These are phyloP conservation scores for Populus alba DNA, from an alignment of 345 rosid genomes.

Conservation along the genomic window DNA sequence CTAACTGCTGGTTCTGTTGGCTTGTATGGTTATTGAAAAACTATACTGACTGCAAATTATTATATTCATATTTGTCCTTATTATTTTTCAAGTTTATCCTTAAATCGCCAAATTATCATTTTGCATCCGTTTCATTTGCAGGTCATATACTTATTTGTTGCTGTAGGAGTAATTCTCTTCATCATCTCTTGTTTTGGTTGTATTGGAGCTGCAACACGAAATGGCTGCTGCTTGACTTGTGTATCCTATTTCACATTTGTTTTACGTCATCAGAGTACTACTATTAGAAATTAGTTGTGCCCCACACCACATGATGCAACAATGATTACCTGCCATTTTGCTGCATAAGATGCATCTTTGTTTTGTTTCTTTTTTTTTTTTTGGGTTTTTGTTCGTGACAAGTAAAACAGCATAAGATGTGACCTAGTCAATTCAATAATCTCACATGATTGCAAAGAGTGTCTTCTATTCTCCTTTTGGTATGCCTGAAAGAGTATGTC, in stretches of 20 bases:
- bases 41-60: background rate
- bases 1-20: background rate
- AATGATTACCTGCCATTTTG: background rate
- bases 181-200: conserved; percentile 93
- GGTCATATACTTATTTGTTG: conserved; percentile 91
- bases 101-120: conserved; percentile 14
- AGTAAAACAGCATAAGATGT: background rate
- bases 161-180: conserved; percentile 73
- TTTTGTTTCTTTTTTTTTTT: no score
- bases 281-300: background rate
- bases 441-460: background rate
- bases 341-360: no score
- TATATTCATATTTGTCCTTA: background rate
- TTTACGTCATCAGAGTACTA: background rate
- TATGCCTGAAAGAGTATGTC: background rate
- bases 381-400: background rate
- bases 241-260: conserved; percentile 59
- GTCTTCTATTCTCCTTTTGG: background rate
- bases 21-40: no score
- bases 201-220: conserved; percentile 68
- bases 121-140: conserved; percentile 35
- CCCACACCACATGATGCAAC: background rate
- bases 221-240: conserved; percentile 87
- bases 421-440: background rate
- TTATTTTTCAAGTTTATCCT: background rate